A percentile compares a stretch with the other conserved stretches of the same genome.
Evolutionary conservation across 31 red algal species (phyloP).

Genomic region (Odonthalia washingtoniensis): DNA sequence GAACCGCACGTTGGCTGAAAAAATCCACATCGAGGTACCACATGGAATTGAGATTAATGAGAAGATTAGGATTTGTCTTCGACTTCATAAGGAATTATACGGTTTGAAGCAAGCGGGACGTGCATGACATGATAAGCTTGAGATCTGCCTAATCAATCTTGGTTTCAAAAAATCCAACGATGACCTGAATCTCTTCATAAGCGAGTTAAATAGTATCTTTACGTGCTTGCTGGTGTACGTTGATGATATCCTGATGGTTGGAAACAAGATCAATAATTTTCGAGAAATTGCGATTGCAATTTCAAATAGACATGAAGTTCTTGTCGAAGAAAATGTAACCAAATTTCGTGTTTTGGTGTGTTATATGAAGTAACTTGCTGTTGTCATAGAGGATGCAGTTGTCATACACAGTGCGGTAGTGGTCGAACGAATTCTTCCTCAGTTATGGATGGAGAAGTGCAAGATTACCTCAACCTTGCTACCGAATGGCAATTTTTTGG

Average conservation of each 20-base stretch:
- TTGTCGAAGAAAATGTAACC: slow-evolving; percentile 18
- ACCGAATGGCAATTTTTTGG: background rate
- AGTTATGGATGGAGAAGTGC: slow-evolving; percentile 46
- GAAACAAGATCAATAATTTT: background rate
- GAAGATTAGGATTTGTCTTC: background rate
- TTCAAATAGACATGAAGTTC: background rate
- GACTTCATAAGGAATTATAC: slow-evolving; percentile 27
- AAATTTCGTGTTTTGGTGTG: slow-evolving; percentile 30
- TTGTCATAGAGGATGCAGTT: background rate
- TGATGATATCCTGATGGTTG: slow-evolving; percentile 37
- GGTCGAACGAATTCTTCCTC: background rate
- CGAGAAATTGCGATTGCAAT: background rate
- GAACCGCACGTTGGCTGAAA: slow-evolving; percentile 43
- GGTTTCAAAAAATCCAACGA: slow-evolving; percentile 6
- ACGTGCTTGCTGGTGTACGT: slow-evolving; percentile 25
- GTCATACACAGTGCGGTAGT: slow-evolving; percentile 21
- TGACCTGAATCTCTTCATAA: background rate
- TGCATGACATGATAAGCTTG: slow-evolving; percentile 13
- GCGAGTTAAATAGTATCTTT: background rate
- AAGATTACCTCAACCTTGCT: background rate
- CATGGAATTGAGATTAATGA: slow-evolving; percentile 37
- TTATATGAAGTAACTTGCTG: background rate
- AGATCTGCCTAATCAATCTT: background rate
- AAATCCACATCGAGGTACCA: slow-evolving; percentile 54
- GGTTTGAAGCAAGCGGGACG: slow-evolving; percentile 40